Conservation (phyloP, 306 rosid genomes). For the Phaseolus lunatus region DNA sequence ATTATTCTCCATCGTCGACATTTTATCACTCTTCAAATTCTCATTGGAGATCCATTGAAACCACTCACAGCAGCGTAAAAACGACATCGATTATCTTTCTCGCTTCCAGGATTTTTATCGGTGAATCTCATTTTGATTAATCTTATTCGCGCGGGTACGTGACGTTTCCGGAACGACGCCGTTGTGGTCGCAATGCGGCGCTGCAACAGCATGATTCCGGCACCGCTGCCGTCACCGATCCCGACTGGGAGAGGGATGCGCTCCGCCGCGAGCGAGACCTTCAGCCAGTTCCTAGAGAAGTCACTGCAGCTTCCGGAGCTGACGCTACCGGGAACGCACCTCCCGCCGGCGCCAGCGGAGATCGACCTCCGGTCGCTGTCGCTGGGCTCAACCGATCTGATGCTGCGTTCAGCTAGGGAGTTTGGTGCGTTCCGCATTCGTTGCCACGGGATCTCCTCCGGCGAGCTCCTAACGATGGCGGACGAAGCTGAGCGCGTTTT, state of each 20-base stretch:
- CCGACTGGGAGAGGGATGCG: constrained; percentile 79
- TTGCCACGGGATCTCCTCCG: constrained; percentile 62
- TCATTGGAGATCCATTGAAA: neutral
- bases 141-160: neutral
- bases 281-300: constrained; percentile 62
- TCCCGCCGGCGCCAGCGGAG: constrained; percentile 48
- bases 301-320: constrained; percentile 62
- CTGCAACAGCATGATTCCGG: constrained; percentile 40
- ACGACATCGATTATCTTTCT: constrained; percentile 17
- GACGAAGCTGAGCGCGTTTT: constrained; percentile 51
- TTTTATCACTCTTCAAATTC: neutral
- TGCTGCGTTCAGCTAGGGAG: constrained; percentile 55
- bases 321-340: constrained; percentile 49
- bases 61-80: neutral
- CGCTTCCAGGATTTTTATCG: constrained; percentile 3
- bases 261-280: constrained; percentile 65
- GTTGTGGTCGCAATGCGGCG: constrained; percentile 51
- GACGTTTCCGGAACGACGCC: constrained; percentile 30
- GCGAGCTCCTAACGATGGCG: constrained; percentile 52
- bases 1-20: neutral
- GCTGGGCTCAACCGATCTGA: constrained; percentile 25
- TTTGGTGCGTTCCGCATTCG: constrained; percentile 69
- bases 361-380: constrained; percentile 59
- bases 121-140: neutral
- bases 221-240: constrained; percentile 79